Evolutionary conservation across 2,329 filamentous ascomycete genomes (phyloP), one percentile per base, ranked within the genome.

Genomic region (Epichloe gansuensis): DNA sequence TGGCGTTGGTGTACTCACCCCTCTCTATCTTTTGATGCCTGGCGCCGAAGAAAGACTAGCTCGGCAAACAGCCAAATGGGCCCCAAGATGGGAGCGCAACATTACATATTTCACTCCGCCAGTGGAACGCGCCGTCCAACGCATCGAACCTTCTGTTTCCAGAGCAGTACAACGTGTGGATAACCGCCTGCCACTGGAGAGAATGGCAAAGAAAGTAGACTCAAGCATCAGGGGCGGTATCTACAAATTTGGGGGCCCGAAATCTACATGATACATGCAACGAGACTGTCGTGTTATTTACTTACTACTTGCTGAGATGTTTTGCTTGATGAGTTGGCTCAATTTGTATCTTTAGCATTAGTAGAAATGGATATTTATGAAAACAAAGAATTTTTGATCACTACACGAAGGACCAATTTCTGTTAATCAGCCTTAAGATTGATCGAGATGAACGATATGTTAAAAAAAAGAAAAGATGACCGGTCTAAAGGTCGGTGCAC

Each of bases 21-120:
- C 78, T 31, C 71, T 81, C 59, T 80, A 78, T 67, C 70, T 80
- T 59, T 69, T 79, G 60, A 69, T 78, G 53, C 78, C 77, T 27
- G 75, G 76, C 38, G 75, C 75, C 53, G 73, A 78, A 57, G 75
- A 80, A 63, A 71, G 72, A 43, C 62, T 81, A 38, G 72, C 75
- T 51, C 65, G 66, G 25, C 76, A 79, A 63, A 81, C 78, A 3
- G 68, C 70, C 53, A 73, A 74, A 59, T 81, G 78, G 78, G 78
- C 77, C 4, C 76, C 77, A 17, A 73, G 75, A 52, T 81, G 78
- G 78, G 77, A 81, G 65, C 69, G 71, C 50, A 79, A 78, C 64
- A 73, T 80, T 61, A 72, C 67, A 56, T 75, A 74, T 67, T 74
- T 80, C 62, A 66, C 68, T 8, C 65, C 68, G n/a, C 72, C 73